Evolutionary conservation across 768 basidiomycete genomes (phyloP).

Genomic region (Stropharia rugosoannulata): DNA sequence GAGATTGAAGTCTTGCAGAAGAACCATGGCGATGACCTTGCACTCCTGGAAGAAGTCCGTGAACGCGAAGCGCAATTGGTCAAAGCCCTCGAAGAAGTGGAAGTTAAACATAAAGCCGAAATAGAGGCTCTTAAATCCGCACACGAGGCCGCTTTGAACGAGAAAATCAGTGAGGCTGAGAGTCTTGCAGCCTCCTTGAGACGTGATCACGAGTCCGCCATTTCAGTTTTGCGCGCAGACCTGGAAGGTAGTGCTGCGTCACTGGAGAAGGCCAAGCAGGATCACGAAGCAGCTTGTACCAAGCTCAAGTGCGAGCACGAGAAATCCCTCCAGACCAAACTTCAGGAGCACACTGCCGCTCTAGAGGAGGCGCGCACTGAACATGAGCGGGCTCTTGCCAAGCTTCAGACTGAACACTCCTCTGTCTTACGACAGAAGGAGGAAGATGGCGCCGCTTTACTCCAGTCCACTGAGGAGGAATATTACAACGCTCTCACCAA

Average conservation of each 20-base stretch:
- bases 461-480: slow-evolving; percentile 75
- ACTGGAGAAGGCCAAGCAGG: slow-evolving; percentile 48
- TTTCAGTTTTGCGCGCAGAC: slow-evolving; percentile 40
- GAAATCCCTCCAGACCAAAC: slow-evolving; percentile 49
- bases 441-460: slow-evolving; percentile 50
- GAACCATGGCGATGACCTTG: slow-evolving; percentile 54
- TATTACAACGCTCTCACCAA: slow-evolving; percentile 81
- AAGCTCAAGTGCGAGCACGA: slow-evolving; percentile 55
- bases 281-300: slow-evolving; percentile 62
- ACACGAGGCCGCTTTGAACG: slow-evolving; percentile 42
- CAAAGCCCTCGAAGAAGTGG: slow-evolving; percentile 46
- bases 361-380: slow-evolving; percentile 50
- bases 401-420: slow-evolving; percentile 51
- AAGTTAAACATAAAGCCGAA: slow-evolving; percentile 46
- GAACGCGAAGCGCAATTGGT: slow-evolving; percentile 57
- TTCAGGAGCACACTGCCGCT: slow-evolving; percentile 51
- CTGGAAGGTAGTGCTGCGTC: slow-evolving; percentile 39
- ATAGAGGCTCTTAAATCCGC: slow-evolving; percentile 50
- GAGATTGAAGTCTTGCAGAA: slow-evolving; percentile 76
- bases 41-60: slow-evolving; percentile 52
- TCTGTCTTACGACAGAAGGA: slow-evolving; percentile 60
- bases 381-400: slow-evolving; percentile 51
- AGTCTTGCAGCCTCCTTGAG: slow-evolving; percentile 46
- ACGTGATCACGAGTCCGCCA: slow-evolving; percentile 27
- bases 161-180: slow-evolving; percentile 41